A percentile compares a stretch with the other conserved stretches of the same genome.
Conservation (phyloP, 1,284 basidiomycete genomes). For the Rhodotorula sp. region DNA sequence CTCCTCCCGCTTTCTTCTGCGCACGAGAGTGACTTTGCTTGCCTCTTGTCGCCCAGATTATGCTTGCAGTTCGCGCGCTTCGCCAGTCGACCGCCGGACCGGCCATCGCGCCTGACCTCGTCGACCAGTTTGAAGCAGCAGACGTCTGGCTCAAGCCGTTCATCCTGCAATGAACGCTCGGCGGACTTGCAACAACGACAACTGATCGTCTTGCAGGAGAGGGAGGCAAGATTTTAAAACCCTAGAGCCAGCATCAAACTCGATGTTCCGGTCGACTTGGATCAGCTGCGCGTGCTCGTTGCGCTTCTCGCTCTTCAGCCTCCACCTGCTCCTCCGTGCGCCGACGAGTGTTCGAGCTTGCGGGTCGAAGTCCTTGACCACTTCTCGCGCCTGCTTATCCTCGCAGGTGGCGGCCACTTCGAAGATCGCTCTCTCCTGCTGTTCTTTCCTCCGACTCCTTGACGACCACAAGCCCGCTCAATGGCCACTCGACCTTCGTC, state of each 20-base stretch:
- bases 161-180: slow-evolving; percentile 13
- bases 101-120: slow-evolving; percentile 73
- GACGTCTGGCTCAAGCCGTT: slow-evolving; percentile 79
- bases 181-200: not conserved
- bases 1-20: not conserved
- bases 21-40: too few relatives aligned
- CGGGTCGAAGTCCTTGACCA: too few relatives aligned
- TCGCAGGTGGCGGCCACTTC: too few relatives aligned
- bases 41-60: slow-evolving; percentile 58
- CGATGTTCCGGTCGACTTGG: not conserved
- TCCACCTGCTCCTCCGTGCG: not conserved
- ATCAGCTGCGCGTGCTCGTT: not conserved
- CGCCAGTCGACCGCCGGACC: slow-evolving; percentile 66
- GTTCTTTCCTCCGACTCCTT: too few relatives aligned
- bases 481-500: too few relatives aligned
- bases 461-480: too few relatives aligned
- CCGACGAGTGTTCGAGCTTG: too few relatives aligned
- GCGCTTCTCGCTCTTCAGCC: not conserved
- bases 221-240: not conserved
- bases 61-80: slow-evolving; percentile 82
- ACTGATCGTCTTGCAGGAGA: too few relatives aligned
- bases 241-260: not conserved
- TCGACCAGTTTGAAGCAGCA: slow-evolving; percentile 90
- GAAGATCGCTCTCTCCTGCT: too few relatives aligned
- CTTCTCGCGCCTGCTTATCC: too few relatives aligned